A percentile compares a stretch with the other conserved stretches of the same genome.
Conservation (phyloP, 805 yeast genomes). For the Komagataella pseudopastoris region DNA sequence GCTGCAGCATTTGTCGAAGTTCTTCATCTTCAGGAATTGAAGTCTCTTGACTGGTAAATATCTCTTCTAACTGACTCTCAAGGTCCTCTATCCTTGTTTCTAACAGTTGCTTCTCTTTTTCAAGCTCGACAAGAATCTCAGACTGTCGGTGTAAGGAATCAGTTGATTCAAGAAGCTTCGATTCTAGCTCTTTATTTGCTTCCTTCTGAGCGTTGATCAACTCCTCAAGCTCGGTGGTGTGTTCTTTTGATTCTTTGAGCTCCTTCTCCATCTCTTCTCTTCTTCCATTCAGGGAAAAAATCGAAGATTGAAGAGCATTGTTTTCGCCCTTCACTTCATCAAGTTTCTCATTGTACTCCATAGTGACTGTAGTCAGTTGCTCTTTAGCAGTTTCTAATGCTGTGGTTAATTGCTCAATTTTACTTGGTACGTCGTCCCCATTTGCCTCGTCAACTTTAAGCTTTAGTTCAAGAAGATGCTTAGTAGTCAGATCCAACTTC, state of each 20-base stretch:
- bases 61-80: neutral
- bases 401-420: neutral
- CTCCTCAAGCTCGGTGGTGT: conserved; percentile 13
- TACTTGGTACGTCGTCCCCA: neutral
- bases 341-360: conserved; percentile 12
- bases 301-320: neutral
- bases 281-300: neutral
- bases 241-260: conserved; percentile 7
- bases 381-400: conserved; percentile 11
- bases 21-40: neutral
- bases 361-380: conserved; percentile 10
- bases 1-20: neutral
- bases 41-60: neutral
- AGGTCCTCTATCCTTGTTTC: conserved; percentile 6
- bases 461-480: neutral
- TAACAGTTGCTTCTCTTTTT: conserved; percentile 8
- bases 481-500: neutral
- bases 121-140: conserved; percentile 8
- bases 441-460: neutral
- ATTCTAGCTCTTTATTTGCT: neutral
- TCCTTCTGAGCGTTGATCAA: conserved; percentile 7
- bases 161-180: neutral
- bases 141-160: neutral
- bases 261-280: conserved; percentile 10
- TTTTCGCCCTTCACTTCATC: neutral